Evolutionary conservation across 2,329 filamentous ascomycete species (phyloP).

Genomic region (Microdochium bolleyi): DNA sequence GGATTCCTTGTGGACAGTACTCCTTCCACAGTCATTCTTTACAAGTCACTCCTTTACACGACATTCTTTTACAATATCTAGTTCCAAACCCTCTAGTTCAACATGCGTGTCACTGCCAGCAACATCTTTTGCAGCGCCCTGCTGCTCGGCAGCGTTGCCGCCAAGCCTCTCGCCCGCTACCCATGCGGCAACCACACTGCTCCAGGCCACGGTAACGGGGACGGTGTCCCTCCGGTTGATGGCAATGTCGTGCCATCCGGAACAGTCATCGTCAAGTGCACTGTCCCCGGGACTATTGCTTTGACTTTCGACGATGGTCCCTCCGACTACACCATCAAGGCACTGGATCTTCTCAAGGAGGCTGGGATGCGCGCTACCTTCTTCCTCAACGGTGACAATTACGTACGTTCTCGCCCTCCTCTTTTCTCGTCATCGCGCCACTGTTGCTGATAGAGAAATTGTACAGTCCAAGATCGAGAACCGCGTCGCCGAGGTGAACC

Average conservation of each 20-base stretch:
- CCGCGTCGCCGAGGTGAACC: slow-evolving; percentile 15
- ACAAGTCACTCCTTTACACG: too few species aligned
- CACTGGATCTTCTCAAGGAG: slow-evolving; percentile 6
- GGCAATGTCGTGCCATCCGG: slow-evolving; percentile 18
- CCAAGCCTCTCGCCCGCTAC: not conserved
- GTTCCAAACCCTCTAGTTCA: not conserved
- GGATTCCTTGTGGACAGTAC: too few species aligned
- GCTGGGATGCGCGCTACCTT: slow-evolving; percentile 24
- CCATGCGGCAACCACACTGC: slow-evolving; percentile 3
- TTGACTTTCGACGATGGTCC: not conserved
- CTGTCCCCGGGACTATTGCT: slow-evolving; percentile 12
- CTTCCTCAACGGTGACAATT: slow-evolving; percentile 16
- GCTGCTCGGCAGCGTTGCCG: not conserved
- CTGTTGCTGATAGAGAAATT: not conserved
- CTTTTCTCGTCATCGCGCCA: not conserved
- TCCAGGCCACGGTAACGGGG: slow-evolving; percentile 14
- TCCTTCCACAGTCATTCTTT: too few species aligned
- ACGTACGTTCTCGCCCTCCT: not conserved
- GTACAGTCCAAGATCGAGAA: slow-evolving; percentile 10
- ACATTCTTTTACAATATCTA: too few species aligned
- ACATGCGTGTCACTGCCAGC: not conserved
- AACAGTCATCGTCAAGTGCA: slow-evolving; percentile 22
- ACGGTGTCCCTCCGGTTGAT: too few species aligned
- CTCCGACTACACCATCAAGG: not conserved
- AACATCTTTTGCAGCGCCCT: not conserved